Evolutionary conservation across 352 stramenopile genomes (phyloP).

Genomic region (Pythium brassicae): DNA sequence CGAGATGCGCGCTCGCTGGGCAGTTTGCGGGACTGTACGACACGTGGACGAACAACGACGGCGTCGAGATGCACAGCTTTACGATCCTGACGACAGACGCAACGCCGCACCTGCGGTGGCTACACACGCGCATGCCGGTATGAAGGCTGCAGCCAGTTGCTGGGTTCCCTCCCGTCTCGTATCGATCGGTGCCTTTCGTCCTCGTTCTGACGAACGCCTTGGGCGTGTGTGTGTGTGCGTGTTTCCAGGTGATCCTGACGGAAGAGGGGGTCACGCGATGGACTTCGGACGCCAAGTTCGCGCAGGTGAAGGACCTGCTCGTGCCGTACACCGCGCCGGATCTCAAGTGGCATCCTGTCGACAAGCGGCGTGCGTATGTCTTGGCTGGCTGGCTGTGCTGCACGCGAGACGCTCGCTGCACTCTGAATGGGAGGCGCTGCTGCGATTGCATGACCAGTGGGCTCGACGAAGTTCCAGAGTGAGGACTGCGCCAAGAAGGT

Average conservation of each 20-base stretch:
- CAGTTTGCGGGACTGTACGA: conserved; percentile 88
- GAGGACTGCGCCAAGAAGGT: conserved; percentile 71
- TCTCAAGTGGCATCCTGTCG: conserved; percentile 75
- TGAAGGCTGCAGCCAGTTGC: not conserved
- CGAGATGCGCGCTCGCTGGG: not conserved
- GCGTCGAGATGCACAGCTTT: conserved; percentile 74
- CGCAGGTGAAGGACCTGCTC: conserved; percentile 48
- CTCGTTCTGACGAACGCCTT: too few species aligned
- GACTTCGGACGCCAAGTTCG: conserved; percentile 64
- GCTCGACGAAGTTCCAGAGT: conserved; percentile 70
- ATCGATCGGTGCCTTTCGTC: too few species aligned
- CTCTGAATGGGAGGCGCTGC: too few species aligned
- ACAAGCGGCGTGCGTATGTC: conserved; percentile 48
- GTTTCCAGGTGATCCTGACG: conserved; percentile 59
- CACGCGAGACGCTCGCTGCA: too few species aligned
- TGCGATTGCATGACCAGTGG: conserved; percentile 39
- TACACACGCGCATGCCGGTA: conserved; percentile 87
- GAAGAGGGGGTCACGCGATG: conserved; percentile 56
- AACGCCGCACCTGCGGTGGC: conserved; percentile 60
- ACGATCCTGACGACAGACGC: conserved; percentile 85
- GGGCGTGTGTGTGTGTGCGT: not conserved
- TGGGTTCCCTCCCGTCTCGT: too few species aligned
- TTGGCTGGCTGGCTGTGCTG: too few species aligned
- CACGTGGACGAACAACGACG: conserved; percentile 60
- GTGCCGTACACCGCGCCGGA: conserved; percentile 40